These are phyloP conservation scores for Aurifilum marmelostoma DNA, from an alignment of 2,329 filamentous ascomycete genomes.

Conservation along the genomic window DNA sequence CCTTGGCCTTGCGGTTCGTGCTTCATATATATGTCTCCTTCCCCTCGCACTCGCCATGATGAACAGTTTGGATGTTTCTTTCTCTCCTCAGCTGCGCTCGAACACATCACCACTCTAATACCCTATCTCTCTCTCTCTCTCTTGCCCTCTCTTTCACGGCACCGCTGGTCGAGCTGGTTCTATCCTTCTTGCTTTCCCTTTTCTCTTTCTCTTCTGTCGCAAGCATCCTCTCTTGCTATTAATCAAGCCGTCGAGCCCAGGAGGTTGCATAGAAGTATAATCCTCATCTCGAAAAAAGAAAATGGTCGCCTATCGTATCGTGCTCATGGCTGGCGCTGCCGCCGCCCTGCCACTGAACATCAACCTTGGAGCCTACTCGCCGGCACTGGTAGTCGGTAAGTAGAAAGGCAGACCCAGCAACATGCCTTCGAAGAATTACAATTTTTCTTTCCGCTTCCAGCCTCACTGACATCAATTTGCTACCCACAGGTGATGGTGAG, in stretches of 20 bases:
- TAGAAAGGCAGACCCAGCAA: not conserved
- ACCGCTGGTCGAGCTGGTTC: conserved; percentile 11
- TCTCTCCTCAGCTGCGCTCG: conserved; percentile 41
- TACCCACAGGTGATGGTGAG: conserved; percentile 46
- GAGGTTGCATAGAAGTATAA: conserved; percentile 19
- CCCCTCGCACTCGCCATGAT: conserved; percentile 18
- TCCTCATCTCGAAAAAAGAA: conserved; percentile 35
- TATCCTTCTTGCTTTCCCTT: conserved; percentile 19
- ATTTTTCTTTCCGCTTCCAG: not conserved
- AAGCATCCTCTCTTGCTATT: not conserved
- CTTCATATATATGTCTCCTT: conserved; percentile 40
- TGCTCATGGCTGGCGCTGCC: conserved; percentile 42
- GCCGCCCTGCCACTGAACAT: conserved; percentile 47
- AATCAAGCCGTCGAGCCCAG: conserved; percentile 22
- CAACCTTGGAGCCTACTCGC: conserved; percentile 50
- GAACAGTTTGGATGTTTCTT: conserved; percentile 15
- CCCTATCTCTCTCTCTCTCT: not conserved
- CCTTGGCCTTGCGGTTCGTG: not conserved
- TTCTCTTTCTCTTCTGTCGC: conserved; percentile 38
- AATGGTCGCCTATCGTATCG: conserved; percentile 45
- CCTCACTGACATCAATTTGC: conserved; percentile 15
- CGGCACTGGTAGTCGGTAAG: conserved; percentile 45
- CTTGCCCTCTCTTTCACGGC: not conserved
- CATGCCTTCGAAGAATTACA: not conserved
- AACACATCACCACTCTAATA: conserved; percentile 35